Percentiles rank a stretch among this genome's conserved stretches.
Conservation (phyloP, 495 filamentous ascomycete genomes). For the Penicillium desertorum region DNA sequence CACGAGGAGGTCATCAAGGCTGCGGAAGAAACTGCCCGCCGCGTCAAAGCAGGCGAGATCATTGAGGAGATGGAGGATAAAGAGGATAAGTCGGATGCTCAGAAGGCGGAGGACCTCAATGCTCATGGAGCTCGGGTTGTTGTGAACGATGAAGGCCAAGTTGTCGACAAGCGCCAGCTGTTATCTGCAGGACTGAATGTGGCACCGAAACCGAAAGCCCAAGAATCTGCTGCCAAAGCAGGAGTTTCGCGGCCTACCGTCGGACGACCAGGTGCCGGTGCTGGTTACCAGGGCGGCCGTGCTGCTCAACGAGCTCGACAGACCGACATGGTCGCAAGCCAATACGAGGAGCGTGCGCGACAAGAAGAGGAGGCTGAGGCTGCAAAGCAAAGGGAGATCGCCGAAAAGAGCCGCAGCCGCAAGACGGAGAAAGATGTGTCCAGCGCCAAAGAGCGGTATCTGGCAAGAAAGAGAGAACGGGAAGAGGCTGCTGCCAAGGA, state of each 20-base stretch:
- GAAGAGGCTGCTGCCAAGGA: slow-evolving; percentile 55
- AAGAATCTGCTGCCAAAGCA: slow-evolving; percentile 35
- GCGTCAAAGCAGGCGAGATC: slow-evolving; percentile 46
- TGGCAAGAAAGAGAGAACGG: slow-evolving; percentile 80
- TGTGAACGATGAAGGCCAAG: slow-evolving; percentile 89
- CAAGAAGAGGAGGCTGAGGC: slow-evolving; percentile 75
- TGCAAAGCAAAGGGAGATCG: slow-evolving; percentile 62
- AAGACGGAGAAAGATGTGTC: slow-evolving; percentile 79
- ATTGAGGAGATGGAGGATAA: slow-evolving; percentile 25
- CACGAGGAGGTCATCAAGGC: slow-evolving; percentile 69
- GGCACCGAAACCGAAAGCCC: slow-evolving; percentile 55
- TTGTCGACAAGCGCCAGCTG: slow-evolving; percentile 90
- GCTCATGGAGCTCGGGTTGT: slow-evolving; percentile 65
- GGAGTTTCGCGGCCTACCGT: slow-evolving; percentile 30
- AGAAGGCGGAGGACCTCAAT: slow-evolving; percentile 73
- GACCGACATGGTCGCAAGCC: slow-evolving; percentile 75
- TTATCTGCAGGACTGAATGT: slow-evolving; percentile 87
- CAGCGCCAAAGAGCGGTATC: slow-evolving; percentile 82
- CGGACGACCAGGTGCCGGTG: slow-evolving; percentile 31
- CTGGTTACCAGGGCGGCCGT: slow-evolving; percentile 45
- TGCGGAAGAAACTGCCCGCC: slow-evolving; percentile 62
- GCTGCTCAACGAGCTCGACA: slow-evolving; percentile 72
- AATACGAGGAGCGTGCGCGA: slow-evolving; percentile 70
- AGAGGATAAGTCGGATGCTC: slow-evolving; percentile 65
- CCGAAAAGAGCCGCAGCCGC: slow-evolving; percentile 68